These are phyloP conservation scores for Candida sphagnicola DNA, from an alignment of 805 yeast genomes.

Conservation along the genomic window DNA sequence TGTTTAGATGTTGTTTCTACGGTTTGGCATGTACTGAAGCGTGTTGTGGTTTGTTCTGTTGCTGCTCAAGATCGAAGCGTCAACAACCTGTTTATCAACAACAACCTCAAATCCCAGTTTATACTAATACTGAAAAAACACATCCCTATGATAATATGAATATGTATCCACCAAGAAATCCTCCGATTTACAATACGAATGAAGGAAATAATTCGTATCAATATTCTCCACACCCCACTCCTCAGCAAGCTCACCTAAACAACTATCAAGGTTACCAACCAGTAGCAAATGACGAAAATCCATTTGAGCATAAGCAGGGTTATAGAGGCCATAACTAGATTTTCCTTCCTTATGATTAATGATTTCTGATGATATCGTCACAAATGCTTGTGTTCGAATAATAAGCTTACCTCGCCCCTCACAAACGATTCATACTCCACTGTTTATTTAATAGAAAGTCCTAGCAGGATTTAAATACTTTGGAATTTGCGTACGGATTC, in stretches of 20 bases:
- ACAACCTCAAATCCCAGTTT: constrained; percentile 8
- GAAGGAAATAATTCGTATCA: background rate
- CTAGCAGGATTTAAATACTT: too few species aligned
- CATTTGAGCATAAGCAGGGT: constrained; percentile 1
- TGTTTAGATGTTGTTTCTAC: constrained; percentile 58
- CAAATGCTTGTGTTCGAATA: too few species aligned
- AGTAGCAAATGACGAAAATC: constrained; percentile 5
- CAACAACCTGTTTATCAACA: constrained; percentile 10
- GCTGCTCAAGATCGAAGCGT: constrained; percentile 35
- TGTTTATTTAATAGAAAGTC: too few species aligned
- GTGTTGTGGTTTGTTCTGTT: constrained; percentile 33
- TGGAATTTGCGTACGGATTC: too few species aligned
- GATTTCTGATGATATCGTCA: too few species aligned
- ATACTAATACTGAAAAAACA: constrained; percentile 8
- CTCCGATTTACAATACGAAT: background rate
- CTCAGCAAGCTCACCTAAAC: constrained; percentile 8
- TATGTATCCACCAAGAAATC: constrained; percentile 27
- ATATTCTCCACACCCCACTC: constrained; percentile 1
- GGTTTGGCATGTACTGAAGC: constrained; percentile 42
- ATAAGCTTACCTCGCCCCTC: too few species aligned
- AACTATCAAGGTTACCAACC: constrained; percentile 10
- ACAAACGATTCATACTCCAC: too few species aligned
- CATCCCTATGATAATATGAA: constrained; percentile 25
- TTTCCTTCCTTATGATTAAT: too few species aligned
- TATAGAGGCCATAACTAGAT: constrained; percentile 4